Base-by-base conservation (phyloP, 1,284 basidiomycete genomes). In the Salmacisia buchloeana region DNA sequence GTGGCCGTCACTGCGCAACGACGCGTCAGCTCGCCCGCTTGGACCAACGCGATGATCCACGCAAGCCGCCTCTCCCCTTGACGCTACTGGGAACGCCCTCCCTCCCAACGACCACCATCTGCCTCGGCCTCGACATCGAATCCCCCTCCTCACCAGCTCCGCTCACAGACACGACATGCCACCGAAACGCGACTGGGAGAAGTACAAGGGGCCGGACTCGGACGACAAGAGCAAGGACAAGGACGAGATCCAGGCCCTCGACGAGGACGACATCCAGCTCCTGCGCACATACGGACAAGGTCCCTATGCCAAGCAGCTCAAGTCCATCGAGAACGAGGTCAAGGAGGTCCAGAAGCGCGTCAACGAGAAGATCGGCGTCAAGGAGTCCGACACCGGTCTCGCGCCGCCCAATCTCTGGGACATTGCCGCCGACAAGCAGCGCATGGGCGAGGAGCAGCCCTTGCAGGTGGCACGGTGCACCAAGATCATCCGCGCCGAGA, bases 211-310 rank as follows among this genome's bases (percentile, higher is more conserved):
- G 66, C 67, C 74, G 29, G 75, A 77, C 43, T 63, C 59, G 12
- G 76, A 79, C 66, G 23, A 36, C 27, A 59, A 66, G 23, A 21
- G 15, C 56, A 73, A 76, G 62, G 72, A 76, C 36, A 71, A 79
- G 18, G 76, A 78, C 39, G 69, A 71, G 65, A 66, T 62, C 59
- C 41, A 77, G 89, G 94, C 90, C 59, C 87, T 99, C 69, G 96
- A 97, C 79, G 96, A 97, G 77, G 94, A 91, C 67, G 96, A 98
- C 80, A 99, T 99, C 64, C 94, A 98, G 82, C 94, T 99, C 67
- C 86, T 99, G 71, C 97, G 97, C 84, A 99, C 96, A 67, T 99
- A 98, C 81, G 94, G 96, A 58, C 94, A 97, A 89, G 96, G 96
- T 65, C 94, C 96, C 60, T 99, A 99, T 79, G 93, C 94, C 0